These are phyloP conservation scores for Tardiomyces digboiensis DNA, from an alignment of 1,139 yeast genomes.

Conservation along the genomic window DNA sequence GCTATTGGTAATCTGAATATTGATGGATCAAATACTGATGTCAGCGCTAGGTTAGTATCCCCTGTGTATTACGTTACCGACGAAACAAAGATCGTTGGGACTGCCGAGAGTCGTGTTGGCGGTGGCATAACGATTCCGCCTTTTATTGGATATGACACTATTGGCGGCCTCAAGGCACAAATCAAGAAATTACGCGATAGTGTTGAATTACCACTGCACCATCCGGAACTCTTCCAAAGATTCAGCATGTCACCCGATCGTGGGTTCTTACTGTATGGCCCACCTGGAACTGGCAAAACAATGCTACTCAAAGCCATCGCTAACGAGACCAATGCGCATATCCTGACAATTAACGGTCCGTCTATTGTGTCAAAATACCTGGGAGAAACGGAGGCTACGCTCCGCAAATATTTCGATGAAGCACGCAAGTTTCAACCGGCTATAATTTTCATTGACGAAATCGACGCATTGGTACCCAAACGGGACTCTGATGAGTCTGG, in stretches of 20 bases:
- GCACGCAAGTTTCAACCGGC: constrained; percentile 82
- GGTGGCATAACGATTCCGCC: not conserved
- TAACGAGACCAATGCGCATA: constrained; percentile 59
- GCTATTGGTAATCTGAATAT: not conserved
- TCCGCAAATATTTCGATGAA: constrained; percentile 75
- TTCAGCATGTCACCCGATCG: constrained; percentile 82
- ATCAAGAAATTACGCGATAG: constrained; percentile 53
- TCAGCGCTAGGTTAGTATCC: not conserved
- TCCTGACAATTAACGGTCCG: constrained; percentile 81
- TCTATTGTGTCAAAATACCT: constrained; percentile 84
- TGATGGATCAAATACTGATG: not conserved
- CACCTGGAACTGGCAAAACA: constrained; percentile 97
- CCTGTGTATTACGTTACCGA: not conserved
- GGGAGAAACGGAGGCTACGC: constrained; percentile 86
- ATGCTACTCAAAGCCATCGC: constrained; percentile 82
- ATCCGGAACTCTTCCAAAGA: constrained; percentile 65
- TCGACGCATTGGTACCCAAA: constrained; percentile 83
- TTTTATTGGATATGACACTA: constrained; percentile 34
- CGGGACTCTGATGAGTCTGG: constrained; percentile 79
- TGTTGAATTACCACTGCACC: constrained; percentile 70
- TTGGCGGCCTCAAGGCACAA: constrained; percentile 75
- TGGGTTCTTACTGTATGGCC: constrained; percentile 86
- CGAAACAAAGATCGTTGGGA: not conserved
- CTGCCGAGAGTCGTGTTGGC: not conserved
- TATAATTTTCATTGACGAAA: constrained; percentile 81